Evolutionary conservation across 768 basidiomycete genomes (phyloP).

Genomic region (Russula olivacea): DNA sequence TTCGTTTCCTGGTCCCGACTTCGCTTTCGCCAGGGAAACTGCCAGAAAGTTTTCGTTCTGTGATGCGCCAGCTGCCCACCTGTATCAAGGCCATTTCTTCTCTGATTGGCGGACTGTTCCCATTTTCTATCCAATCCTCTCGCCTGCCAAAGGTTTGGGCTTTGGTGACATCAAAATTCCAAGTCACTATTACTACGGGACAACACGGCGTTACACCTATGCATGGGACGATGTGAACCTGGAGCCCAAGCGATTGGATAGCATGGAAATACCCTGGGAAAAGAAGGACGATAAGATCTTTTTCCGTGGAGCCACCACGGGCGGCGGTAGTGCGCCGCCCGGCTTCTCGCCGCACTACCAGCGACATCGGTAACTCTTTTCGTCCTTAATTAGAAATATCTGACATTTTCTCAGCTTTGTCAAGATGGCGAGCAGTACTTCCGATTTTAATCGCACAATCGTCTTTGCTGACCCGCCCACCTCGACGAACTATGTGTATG

Average conservation of each 20-base stretch:
- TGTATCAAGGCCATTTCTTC: slow-evolving; percentile 93
- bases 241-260: slow-evolving; percentile 68
- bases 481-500: slow-evolving; percentile 53
- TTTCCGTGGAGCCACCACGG: slow-evolving; percentile 95
- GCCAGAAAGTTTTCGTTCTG: slow-evolving; percentile 78
- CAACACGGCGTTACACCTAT: slow-evolving; percentile 78
- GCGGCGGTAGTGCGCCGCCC: slow-evolving; percentile 82
- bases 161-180: slow-evolving; percentile 91
- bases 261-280: slow-evolving; percentile 86
- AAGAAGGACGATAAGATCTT: slow-evolving; percentile 82
- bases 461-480: slow-evolving; percentile 63
- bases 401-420: slow-evolving; percentile 46
- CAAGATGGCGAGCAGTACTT: slow-evolving; percentile 62
- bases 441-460: slow-evolving; percentile 52
- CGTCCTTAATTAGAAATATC: slow-evolving; percentile 17
- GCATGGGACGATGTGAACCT: slow-evolving; percentile 80
- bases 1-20: slow-evolving; percentile 45
- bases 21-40: slow-evolving; percentile 55
- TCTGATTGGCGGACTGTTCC: slow-evolving; percentile 91
- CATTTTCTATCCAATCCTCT: slow-evolving; percentile 88
- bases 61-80: slow-evolving; percentile 71
- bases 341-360: slow-evolving; percentile 83
- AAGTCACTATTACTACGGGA: slow-evolving; percentile 92
- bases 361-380: slow-evolving; percentile 59
- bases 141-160: slow-evolving; percentile 80